These are phyloP conservation scores for Phytopythium helicoides DNA, from an alignment of 352 stramenopile genomes.

Conservation along the genomic window DNA sequence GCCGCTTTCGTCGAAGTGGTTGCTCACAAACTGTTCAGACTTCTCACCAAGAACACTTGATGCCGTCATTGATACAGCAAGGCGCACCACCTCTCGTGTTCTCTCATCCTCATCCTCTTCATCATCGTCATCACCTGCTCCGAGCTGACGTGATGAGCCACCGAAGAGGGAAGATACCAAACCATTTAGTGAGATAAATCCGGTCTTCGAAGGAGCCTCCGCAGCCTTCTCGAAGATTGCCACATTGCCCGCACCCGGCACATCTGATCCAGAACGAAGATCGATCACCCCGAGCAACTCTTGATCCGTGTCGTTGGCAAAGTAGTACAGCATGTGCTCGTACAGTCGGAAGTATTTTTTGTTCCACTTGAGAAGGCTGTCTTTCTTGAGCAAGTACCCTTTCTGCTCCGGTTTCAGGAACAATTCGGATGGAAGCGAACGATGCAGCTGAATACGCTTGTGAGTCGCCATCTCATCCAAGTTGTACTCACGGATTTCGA, in stretches of 20 bases:
- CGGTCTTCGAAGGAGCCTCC: conserved; percentile 44
- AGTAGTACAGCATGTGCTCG: conserved; percentile 89
- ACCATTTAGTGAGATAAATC: conserved; percentile 80
- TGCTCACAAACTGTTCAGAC: conserved; percentile 61
- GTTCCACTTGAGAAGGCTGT: conserved; percentile 89
- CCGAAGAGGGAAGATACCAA: conserved; percentile 83
- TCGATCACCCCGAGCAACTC: conserved; percentile 84
- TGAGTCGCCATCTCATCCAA: conserved; percentile 85
- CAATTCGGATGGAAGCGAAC: conserved; percentile 75
- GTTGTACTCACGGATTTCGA: conserved; percentile 88
- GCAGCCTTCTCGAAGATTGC: conserved; percentile 81
- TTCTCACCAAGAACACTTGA: conserved; percentile 60
- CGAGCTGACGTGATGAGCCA: conserved; percentile 42
- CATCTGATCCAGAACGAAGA: conserved; percentile 58
- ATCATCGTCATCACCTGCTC: conserved; percentile 30
- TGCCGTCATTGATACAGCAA: conserved; percentile 68
- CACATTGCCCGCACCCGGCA: conserved; percentile 69
- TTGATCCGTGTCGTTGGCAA: conserved; percentile 80
- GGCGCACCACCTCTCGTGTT: conserved; percentile 50
- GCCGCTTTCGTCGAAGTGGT: conserved; percentile 25
- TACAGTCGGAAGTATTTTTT: conserved; percentile 88
- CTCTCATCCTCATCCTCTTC: conserved; percentile 54
- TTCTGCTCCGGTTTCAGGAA: conserved; percentile 80
- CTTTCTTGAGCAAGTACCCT: conserved; percentile 82
- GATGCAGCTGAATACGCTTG: conserved; percentile 75